Base-by-base conservation (phyloP, 2,329 filamentous ascomycete genomes). In the Diaporthe sp. region DNA sequence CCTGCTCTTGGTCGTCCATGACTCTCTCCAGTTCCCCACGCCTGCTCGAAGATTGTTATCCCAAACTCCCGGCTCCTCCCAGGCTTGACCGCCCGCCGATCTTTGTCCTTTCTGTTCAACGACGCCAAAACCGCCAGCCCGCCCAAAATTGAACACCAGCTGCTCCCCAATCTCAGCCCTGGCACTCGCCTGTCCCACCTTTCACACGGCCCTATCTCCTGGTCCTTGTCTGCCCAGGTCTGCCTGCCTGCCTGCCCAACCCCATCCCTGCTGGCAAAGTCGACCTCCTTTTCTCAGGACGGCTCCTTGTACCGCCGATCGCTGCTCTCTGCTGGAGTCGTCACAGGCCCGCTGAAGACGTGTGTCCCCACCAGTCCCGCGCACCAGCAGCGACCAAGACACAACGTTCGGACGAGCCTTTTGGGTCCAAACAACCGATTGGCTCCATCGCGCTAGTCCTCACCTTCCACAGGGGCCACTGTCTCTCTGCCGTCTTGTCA, bases 261-360 rank as follows among this genome's bases (percentile, higher is more conserved):
- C 86, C 84, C 84, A 61, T 71, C 42, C 69, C 55, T 61, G 55
- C 55, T 61, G 47, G 42, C 30, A 50, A 35, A 83, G 79, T 83
- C 83, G 83, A 83, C 82, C 83, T 81, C 84, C 77, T 76, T 78
- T 74, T 83, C 37, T 84, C 81, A 81, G 85, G 85, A 84, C 84
- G 86, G 86, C 87, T 84, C 87, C 85, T 84, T 83, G 83, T 81
- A 50, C 81, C 86, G 88, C 85, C 87, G 88, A 90, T 90, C 88
- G 47, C 69, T 71, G 42, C 44, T 61, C 42, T 61, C 59, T 75
- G 85, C 81, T 83, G 84, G 82, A 86, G 83, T 87, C 86, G 86
- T 88, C 87, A 88, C 86, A 87, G 83, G 82, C 82, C 78, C 72
- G 55, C 66, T 76, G 76, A 79, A 78, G 78, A 75, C 77, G 58